phyloP scores from a whole-genome alignment of 495 filamentous ascomycete genomes.

The Penicillium taxi region DNA sequence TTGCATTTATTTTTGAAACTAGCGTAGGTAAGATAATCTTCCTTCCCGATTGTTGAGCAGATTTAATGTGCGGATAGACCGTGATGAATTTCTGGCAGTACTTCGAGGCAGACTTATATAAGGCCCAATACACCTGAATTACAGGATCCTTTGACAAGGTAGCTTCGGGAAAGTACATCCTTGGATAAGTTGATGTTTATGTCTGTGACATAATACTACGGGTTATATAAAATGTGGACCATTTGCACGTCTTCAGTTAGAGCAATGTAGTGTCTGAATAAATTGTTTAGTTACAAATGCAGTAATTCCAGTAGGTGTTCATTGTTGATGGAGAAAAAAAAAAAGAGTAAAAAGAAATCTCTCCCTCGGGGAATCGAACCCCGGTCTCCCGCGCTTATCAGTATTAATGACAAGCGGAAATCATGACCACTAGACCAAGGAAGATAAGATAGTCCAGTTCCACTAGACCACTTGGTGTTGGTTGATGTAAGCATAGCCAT shows the following conservation, averaged over 20 bases:
- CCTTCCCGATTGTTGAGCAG: neutral
- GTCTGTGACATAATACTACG: no score
- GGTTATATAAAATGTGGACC: no score
- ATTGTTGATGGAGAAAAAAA: neutral
- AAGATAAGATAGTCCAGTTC: conserved; percentile 22
- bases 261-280: no score
- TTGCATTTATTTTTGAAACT: conserved; percentile 25
- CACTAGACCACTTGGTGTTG: conserved; percentile 25
- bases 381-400: conserved; percentile 44
- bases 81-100: conserved; percentile 20
- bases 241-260: no score
- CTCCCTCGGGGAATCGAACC: conserved; percentile 48
- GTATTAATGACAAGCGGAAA: conserved; percentile 46
- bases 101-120: conserved; percentile 6
- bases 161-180: neutral
- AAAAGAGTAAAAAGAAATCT: conserved; percentile 24
- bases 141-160: neutral
- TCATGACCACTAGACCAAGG: conserved; percentile 47
- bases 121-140: neutral
- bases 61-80: conserved; percentile 11
- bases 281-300: no score
- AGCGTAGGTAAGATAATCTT: conserved; percentile 16
- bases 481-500: conserved; percentile 2
- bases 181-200: no score
- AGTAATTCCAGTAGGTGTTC: no score